Evolutionary conservation across 768 basidiomycete species (phyloP), one percentile per base, ranked within the genome.

Genomic region (Naganishia kalamii): DNA sequence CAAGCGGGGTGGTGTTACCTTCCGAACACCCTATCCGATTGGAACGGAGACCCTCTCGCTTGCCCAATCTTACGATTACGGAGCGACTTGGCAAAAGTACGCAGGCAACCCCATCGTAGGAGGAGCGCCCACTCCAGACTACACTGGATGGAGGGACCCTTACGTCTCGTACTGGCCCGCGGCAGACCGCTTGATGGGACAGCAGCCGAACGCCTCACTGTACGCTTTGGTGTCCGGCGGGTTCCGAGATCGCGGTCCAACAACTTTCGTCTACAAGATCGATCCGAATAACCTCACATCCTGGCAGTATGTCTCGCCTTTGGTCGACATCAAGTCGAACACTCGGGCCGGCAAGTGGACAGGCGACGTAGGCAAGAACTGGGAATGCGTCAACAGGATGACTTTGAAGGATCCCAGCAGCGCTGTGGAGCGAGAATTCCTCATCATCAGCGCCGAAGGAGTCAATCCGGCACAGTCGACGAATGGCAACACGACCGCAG

Each of bases 201-300:
- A 23, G 23, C 19, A 33, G 19, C 44, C 10, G 27, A n/a, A 35
- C 6, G 33, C 29, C 4, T 41, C 49, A 3, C 40, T 68, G n/a
- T 68, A 64, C 37, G 67, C 52, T 15, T 32, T 68, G 35, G 52
- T 68, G 17, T 54, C 67, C 1, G 67, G 67, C 12, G 67, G 67
- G 17, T 43, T 49, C 33, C 51, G 63, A 3, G 51, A 68, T n/a
- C 8, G 32, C 5, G 67, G 67, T 49, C 62, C 67, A 3, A 43
- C 62, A 10, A 43, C 48, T 27, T 68, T 68, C 46, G 52, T 68
- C 1, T 68, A 64, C 57, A 63, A 49, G 13, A 44, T 68, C 19
- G 54, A 68, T 12, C 52, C 62, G 13, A 46, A n/a, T 13, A 37
- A 64, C 19, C 15, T 64, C 8, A 41, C 51, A 4, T 19, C 27